These are phyloP conservation scores for Medicago truncatula DNA, from an alignment of 306 rosid genomes.

Conservation along the genomic window MtrunA17r5.0-ANR NC_053042.1:43964001-43964500, in stretches of 20 bases:
- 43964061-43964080: constrained; percentile 57
- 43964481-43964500: background rate
- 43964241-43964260: constrained; percentile 29
- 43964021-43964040: constrained; percentile 72
- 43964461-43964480: constrained; percentile 1
- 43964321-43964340: background rate
- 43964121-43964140: constrained; percentile 42
- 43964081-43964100: constrained; percentile 67
- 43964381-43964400: constrained; percentile 4
- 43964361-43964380: background rate
- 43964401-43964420: constrained; percentile 1
- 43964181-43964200: constrained; percentile 40
- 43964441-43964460: constrained; percentile 9
- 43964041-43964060: constrained; percentile 68
- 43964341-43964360: constrained; percentile 35
- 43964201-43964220: constrained; percentile 35
- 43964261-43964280: constrained; percentile 42
- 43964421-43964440: background rate
- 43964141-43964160: constrained; percentile 41
- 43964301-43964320: constrained; percentile 41
- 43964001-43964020: constrained; percentile 78
- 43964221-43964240: constrained; percentile 41
- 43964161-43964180: constrained; percentile 51
- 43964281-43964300: constrained; percentile 40
- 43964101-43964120: constrained; percentile 33